Evolutionary conservation across 2,329 filamentous ascomycete species (phyloP).

Genomic region (Alternaria rosae): DNA sequence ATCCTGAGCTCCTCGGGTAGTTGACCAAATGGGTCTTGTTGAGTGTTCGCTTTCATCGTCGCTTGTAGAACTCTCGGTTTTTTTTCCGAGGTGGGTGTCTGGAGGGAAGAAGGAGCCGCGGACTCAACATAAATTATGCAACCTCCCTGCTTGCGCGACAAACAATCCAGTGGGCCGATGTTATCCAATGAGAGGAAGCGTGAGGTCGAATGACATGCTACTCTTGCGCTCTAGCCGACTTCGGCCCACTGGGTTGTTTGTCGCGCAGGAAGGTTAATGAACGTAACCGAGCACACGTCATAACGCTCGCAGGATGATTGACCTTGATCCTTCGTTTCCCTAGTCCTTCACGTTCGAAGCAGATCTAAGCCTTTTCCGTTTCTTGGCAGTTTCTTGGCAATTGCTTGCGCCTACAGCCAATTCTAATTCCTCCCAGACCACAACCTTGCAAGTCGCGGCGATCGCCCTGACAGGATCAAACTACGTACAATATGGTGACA

Average conservation of each 20-base stretch:
- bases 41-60: not conserved
- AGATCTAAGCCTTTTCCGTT: not conserved
- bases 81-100: not conserved
- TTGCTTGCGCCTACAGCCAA: not conserved
- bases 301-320: too few species aligned
- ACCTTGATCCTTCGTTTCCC: not conserved
- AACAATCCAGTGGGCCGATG: not conserved
- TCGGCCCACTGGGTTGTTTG: not conserved
- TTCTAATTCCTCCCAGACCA: not conserved
- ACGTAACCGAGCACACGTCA: too few species aligned
- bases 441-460: not conserved
- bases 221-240: not conserved
- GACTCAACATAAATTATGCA: constrained; percentile 1
- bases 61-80: not conserved
- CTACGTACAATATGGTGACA: not conserved
- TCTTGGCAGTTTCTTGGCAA: not conserved
- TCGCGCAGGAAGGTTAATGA: not conserved
- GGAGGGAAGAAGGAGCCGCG: constrained; percentile 2
- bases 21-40: constrained; percentile 9
- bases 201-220: not conserved
- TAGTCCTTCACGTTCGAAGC: not conserved
- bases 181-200: not conserved
- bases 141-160: not conserved
- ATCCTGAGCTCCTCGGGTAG: constrained; percentile 15
- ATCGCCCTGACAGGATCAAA: not conserved